Base-by-base conservation (phyloP, 2,329 filamentous ascomycete species). In the Monosporascus sp. region DNA sequence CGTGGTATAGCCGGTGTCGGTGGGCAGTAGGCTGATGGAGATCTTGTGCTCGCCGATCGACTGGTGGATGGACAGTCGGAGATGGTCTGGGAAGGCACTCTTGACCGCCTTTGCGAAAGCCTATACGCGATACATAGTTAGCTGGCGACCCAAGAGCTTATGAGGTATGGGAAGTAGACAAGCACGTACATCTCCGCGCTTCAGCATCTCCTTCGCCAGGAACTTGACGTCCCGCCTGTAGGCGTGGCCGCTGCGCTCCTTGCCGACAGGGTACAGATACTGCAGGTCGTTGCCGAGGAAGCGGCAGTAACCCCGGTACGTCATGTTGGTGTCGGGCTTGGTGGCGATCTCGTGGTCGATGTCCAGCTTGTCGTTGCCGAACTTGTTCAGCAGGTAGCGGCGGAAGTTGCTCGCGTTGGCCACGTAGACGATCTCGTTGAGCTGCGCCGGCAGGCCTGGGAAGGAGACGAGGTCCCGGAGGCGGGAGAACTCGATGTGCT, bases 141-240 rank as follows among this genome's bases (percentile, higher is more conserved):
- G 31, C 31, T 34, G 31, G 31, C 11, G 31, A 34, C 9, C 31
- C 11, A 14, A 34, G 31, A 14, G 3, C 0, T 5, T 14, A 34
- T 14, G 31, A 52, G 37, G 46, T 50, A 20, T 48, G 45, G 18
- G 34, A n/a, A 15, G 31, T n/a, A 20, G 27, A 3, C 11, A 18
- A 36, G 11, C 31, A 64, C 73, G 65, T 60, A 78, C 75, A 54
- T 77, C 70, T 52, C 77, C 79, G 4, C 79, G 72, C 18, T 62
- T 60, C 45, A 82, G 71, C 76, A 82, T 80, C 53, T 76, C 70
- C 51, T 75, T 77, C 2, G 79, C 78, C 27, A 80, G 70, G 31
- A 72, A 70, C 58, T 77, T 72, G 18, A 74, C 68, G 1, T 70
- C 72, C 34, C 68, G 70, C 61, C 76, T 77, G 60, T 74, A 75